These are phyloP conservation scores for Sodiomyces alkalinus DNA, from an alignment of 2,329 filamentous ascomycete genomes.

Conservation along the genomic window DNA sequence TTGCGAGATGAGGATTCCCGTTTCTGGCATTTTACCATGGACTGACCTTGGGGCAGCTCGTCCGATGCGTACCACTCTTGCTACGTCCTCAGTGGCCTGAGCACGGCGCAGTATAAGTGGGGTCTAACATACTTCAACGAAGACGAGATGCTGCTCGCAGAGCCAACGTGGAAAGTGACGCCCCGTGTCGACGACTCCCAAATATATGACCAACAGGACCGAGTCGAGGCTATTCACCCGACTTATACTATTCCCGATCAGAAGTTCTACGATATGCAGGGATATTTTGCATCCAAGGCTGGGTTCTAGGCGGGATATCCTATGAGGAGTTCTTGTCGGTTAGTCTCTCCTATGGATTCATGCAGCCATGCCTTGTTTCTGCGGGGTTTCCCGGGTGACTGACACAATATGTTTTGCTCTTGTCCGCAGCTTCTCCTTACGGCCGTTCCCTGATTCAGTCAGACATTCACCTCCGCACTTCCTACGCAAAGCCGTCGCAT, in stretches of 20 bases:
- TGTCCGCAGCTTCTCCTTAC: too few species aligned
- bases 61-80: constrained; percentile 88
- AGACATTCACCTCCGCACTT: too few species aligned
- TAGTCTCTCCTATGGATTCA: too few species aligned
- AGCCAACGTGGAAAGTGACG: constrained; percentile 29
- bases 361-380: not conserved
- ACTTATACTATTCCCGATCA: constrained; percentile 71
- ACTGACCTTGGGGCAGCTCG: too few species aligned
- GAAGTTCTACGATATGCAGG: constrained; percentile 46
- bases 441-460: too few species aligned
- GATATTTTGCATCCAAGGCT: constrained; percentile 46
- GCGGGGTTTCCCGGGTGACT: not conserved
- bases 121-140: constrained; percentile 19
- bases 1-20: too few species aligned
- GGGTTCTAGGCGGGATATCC: too few species aligned
- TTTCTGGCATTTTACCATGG: not conserved
- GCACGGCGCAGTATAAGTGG: constrained; percentile 62
- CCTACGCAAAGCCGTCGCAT: too few species aligned
- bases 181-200: constrained; percentile 36
- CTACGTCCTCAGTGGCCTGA: constrained; percentile 79
- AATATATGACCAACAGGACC: constrained; percentile 57
- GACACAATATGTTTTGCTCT: too few species aligned
- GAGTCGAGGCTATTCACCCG: constrained; percentile 59
- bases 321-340: too few species aligned
- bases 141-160: constrained; percentile 17